These are phyloP conservation scores for Phytophthora sojae DNA, from an alignment of 352 stramenopile species.

Conservation along the genomic window DNA sequence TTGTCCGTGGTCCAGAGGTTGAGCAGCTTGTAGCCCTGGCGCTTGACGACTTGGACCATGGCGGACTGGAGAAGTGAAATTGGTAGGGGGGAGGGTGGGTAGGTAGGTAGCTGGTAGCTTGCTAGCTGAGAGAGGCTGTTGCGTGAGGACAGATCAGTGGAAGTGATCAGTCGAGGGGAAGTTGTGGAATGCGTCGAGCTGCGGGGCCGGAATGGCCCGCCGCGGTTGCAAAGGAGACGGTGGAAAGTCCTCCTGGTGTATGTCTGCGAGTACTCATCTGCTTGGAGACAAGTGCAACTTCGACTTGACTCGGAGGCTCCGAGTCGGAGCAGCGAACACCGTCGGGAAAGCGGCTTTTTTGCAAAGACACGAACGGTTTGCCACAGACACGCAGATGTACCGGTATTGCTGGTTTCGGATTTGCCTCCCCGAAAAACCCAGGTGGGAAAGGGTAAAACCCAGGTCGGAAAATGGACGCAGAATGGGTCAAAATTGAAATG, in stretches of 20 bases:
- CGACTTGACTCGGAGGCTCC: too few relatives aligned
- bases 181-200: background rate
- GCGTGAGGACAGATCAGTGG: background rate
- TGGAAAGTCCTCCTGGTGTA: background rate
- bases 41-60: slow-evolving; percentile 25
- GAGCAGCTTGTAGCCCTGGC: slow-evolving; percentile 37
- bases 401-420: background rate
- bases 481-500: too few relatives aligned
- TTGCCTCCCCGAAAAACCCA: background rate
- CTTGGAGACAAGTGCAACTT: background rate
- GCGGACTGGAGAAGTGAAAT: slow-evolving; percentile 49
- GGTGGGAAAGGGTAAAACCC: background rate
- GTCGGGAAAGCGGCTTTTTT: background rate
- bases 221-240: background rate
- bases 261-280: background rate
- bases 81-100: background rate
- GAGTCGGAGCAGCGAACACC: too few relatives aligned
- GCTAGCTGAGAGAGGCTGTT: background rate
- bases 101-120: background rate
- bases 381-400: background rate
- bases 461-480: too few relatives aligned
- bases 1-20: slow-evolving; percentile 74
- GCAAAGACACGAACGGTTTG: background rate
- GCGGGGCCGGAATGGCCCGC: background rate
- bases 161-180: background rate